Percentiles rank a stretch among this genome's conserved stretches.
phyloP scores from a whole-genome alignment of 192 early-diverging fungal species.

The Linnemannia hyalina region DNA sequence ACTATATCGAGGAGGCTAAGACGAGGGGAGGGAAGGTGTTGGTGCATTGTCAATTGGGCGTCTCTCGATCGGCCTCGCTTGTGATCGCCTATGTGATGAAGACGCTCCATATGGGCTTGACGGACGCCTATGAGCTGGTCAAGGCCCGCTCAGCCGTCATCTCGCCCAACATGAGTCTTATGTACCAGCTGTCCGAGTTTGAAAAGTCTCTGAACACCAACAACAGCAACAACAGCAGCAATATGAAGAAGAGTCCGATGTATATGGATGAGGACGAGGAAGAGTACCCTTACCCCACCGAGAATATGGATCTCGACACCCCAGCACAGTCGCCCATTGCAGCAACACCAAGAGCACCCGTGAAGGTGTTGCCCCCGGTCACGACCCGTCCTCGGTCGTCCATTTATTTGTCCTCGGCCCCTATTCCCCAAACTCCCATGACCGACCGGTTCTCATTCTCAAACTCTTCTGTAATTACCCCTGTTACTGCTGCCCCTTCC shows the following conservation, averaged over 20 bases:
- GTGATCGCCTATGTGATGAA: conserved; percentile 94
- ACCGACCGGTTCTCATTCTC: conserved; percentile 25
- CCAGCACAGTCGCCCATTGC: not conserved
- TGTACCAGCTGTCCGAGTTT: conserved; percentile 83
- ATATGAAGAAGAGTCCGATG: not conserved
- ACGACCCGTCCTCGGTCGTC: conserved; percentile 30
- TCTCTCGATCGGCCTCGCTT: conserved; percentile 88
- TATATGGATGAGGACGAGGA: conserved; percentile 39
- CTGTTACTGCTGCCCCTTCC: not conserved
- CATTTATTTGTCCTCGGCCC: conserved; percentile 4
- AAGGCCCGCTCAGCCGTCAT: conserved; percentile 76
- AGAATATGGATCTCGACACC: conserved; percentile 27
- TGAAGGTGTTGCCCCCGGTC: not conserved
- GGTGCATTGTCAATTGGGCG: conserved; percentile 91
- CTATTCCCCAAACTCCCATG: conserved; percentile 18
- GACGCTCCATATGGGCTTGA: conserved; percentile 64
- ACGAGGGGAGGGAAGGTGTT: conserved; percentile 70
- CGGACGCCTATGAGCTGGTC: conserved; percentile 83
- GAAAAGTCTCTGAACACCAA: conserved; percentile 61
- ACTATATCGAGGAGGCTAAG: conserved; percentile 75
- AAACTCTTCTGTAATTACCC: not conserved
- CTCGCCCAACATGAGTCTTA: conserved; percentile 85
- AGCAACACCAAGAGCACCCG: conserved; percentile 4
- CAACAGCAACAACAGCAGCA: not conserved
- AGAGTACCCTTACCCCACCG: conserved; percentile 35